Conservation (phyloP, 2,329 filamentous ascomycete species). For the Apiospora marii region DNA sequence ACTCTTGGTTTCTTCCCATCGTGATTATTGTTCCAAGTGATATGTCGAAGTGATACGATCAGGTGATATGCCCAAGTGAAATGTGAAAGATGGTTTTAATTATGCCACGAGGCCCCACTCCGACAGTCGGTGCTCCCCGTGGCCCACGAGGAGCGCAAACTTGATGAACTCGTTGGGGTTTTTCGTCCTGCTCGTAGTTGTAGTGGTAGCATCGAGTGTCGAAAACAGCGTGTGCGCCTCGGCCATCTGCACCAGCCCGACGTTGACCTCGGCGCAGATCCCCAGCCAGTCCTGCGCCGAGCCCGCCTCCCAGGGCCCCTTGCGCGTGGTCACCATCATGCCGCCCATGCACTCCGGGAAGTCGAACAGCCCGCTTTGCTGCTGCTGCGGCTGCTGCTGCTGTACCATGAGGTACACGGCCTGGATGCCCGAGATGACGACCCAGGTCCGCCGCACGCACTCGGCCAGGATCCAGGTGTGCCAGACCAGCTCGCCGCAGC, state of each 20-base stretch:
- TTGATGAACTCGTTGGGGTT: slow-evolving; percentile 21
- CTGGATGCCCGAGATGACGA: slow-evolving; percentile 32
- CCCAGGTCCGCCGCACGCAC: slow-evolving; percentile 41
- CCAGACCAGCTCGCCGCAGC: slow-evolving; percentile 28
- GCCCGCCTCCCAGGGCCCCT: slow-evolving; percentile 39
- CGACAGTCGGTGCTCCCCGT: not conserved
- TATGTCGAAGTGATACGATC: not conserved
- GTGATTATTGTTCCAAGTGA: not conserved
- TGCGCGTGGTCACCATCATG: slow-evolving; percentile 35
- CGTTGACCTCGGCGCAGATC: slow-evolving; percentile 20
- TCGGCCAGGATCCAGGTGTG: slow-evolving; percentile 44
- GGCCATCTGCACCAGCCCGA: not conserved
- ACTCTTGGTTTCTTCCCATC: not conserved
- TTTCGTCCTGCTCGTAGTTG: not conserved
- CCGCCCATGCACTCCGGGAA: slow-evolving; percentile 34
- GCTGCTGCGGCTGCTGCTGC: slow-evolving; percentile 31
- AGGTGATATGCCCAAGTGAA: not conserved
- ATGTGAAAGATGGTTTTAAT: not conserved
- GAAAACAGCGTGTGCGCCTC: slow-evolving; percentile 9
- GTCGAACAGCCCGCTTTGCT: slow-evolving; percentile 14
- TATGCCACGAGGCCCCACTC: not conserved
- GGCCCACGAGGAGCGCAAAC: slow-evolving; percentile 11
- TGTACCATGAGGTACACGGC: slow-evolving; percentile 35
- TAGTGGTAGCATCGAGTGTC: no score
- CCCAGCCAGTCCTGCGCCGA: slow-evolving; percentile 36